These are phyloP conservation scores for Stemphylium lycopersici DNA, from an alignment of 2,329 filamentous ascomycete species.

Conservation along the genomic window DNA sequence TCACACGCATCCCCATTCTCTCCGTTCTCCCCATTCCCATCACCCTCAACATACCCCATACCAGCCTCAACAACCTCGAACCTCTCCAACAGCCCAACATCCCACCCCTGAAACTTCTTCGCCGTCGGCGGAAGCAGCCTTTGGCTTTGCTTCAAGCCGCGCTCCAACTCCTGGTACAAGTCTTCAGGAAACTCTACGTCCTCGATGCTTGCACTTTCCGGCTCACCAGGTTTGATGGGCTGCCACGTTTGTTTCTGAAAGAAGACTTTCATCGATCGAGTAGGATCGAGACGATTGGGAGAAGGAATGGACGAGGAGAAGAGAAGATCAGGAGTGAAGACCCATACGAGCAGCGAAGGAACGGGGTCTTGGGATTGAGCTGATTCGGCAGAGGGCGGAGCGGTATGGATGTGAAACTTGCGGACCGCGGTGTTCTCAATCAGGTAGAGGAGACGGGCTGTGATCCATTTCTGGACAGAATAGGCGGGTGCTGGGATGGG, in stretches of 20 bases:
- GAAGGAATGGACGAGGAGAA: conserved; percentile 57
- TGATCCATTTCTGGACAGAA: conserved; percentile 53
- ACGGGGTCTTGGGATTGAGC: conserved; percentile 4
- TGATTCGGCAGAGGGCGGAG: background rate
- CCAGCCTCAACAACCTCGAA: conserved; percentile 49
- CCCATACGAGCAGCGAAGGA: conserved; percentile 57
- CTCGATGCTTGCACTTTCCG: conserved; percentile 54
- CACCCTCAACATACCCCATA: background rate
- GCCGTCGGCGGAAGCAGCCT: conserved; percentile 61
- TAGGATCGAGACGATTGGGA: conserved; percentile 41
- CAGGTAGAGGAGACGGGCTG: conserved; percentile 62
- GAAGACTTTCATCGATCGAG: conserved; percentile 64
- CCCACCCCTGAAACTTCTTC: conserved; percentile 68
- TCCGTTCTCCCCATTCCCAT: background rate
- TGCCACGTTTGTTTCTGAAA: conserved; percentile 50
- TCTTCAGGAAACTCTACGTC: conserved; percentile 59
- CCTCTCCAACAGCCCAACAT: conserved; percentile 66
- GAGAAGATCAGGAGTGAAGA: conserved; percentile 65
- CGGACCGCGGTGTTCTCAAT: conserved; percentile 63
- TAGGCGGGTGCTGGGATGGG: conserved; percentile 8
- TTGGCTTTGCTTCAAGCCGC: conserved; percentile 57
- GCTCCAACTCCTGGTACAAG: conserved; percentile 56
- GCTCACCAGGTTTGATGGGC: conserved; percentile 36
- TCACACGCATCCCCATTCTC: background rate
- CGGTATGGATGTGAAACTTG: conserved; percentile 60